Evolutionary conservation across 1,284 basidiomycete species (phyloP).

Genomic region (Ustilago shanxiensis): DNA sequence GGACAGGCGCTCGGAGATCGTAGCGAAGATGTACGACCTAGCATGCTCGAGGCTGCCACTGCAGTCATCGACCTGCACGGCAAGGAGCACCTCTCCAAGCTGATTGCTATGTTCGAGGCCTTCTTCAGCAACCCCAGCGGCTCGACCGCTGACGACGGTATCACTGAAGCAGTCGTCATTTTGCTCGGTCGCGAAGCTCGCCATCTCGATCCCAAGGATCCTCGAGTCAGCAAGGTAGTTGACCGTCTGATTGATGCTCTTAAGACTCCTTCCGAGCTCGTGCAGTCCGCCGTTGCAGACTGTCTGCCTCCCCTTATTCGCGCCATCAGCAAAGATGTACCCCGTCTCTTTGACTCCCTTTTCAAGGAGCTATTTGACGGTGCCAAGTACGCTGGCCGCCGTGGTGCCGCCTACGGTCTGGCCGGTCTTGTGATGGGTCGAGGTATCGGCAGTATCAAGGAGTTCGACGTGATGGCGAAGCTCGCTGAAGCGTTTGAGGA

Average conservation of each 20-base stretch:
- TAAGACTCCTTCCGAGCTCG: conserved; percentile 94
- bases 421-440: conserved; percentile 92
- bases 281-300: conserved; percentile 95
- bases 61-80: conserved; percentile 88
- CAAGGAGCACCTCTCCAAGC: conserved; percentile 77
- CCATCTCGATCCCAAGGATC: conserved; percentile 79
- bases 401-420: conserved; percentile 95
- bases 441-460: conserved; percentile 86
- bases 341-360: conserved; percentile 77
- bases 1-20: conserved; percentile 91
- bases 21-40: conserved; percentile 82
- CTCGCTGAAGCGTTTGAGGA: conserved; percentile 86
- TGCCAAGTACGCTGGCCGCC: conserved; percentile 87
- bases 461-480: conserved; percentile 82
- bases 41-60: conserved; percentile 88
- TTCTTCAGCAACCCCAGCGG: conserved; percentile 75
- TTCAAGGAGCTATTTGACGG: conserved; percentile 75
- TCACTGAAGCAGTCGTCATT: conserved; percentile 95
- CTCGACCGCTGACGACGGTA: conserved; percentile 57
- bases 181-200: conserved; percentile 92
- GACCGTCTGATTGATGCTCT: conserved; percentile 90
- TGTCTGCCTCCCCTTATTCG: conserved; percentile 85
- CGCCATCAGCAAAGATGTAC: conserved; percentile 75
- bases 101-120: conserved; percentile 87
- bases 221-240: conserved; percentile 75